Evolutionary conservation across 78 protist species (phyloP), one percentile per base, ranked within the genome.

Genomic region (slime mould (Dictyostelium discoideum)): DNA sequence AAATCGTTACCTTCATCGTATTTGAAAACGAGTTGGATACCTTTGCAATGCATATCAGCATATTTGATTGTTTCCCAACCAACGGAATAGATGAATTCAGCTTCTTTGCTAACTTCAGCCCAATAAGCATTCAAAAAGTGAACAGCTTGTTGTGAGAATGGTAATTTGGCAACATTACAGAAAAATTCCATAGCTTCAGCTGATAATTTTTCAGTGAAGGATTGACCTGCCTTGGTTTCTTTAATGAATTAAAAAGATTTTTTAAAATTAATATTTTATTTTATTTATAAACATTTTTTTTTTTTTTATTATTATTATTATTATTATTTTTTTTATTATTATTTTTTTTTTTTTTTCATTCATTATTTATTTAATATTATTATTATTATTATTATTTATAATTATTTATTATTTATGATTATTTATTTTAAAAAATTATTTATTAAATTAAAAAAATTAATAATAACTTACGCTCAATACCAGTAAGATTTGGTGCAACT

Each of bases 91-190:
- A 96, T 96, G 97, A 96, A 96, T 73, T 96, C 97, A 42, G 95
- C 96, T 60, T 96, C 85, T 22, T 50, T 54, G 6, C 44, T 20
- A 50, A 96, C 44, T 81, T 96, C 97, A 72, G 69, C 57, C 97
- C 97, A 96, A 85, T 96, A 96, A 48, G 97, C 97, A 76, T 96
- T 96, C 74, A 96, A 82, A 80, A 96, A 96, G 60, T 93, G 96
- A 48, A 96, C 97, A 60, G 97, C 97, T 87, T 96, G 97, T 92
- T 96, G 93, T 16, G 97, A 96, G 95, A 96, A 96, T 73, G 95
- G 92, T 11, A 37, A 24, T 14, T 82, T 57, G 32, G 94, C 86
- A 80, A 96, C 92, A 3, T 65, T 63, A 76, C 60, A 77, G 85
- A 96, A 96, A 87, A 86, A 96, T 20, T 40, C 78, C 86, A 96